Conservation (phyloP, 768 basidiomycete genomes). For the Tylopilus plumbeoviolaceoides region DNA sequence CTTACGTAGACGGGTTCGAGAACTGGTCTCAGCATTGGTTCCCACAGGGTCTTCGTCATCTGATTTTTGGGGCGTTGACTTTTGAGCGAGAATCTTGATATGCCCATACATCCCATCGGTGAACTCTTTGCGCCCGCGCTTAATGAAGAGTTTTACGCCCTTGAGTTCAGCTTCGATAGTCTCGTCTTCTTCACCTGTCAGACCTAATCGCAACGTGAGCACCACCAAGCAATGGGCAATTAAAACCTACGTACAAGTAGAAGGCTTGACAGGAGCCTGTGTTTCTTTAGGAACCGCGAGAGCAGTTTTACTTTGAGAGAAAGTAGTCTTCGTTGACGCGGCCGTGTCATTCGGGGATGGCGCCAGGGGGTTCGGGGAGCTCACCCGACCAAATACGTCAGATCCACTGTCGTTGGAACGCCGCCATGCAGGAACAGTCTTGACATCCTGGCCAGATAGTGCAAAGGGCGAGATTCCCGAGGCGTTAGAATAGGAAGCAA, state of each 20-base stretch:
- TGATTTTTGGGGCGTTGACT: background rate
- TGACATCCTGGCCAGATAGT: conserved; percentile 11
- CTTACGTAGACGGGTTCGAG: conserved; percentile 32
- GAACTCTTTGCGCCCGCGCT: conserved; percentile 43
- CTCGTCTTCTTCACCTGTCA: conserved; percentile 69
- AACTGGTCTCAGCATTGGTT: conserved; percentile 6
- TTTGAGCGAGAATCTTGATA: conserved; percentile 51
- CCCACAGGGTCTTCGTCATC: background rate
- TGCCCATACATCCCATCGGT: conserved; percentile 58
- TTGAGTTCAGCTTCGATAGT: conserved; percentile 52
- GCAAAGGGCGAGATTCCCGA: conserved; percentile 24
- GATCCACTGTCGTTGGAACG: conserved; percentile 5
- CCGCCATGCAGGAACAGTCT: conserved; percentile 26
- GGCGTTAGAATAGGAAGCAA: conserved; percentile 27
- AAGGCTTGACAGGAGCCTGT: conserved; percentile 5
- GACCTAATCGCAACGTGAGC: conserved; percentile 13
- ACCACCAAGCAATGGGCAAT: background rate
- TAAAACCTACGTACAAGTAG: conserved; percentile 14
- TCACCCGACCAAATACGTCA: conserved; percentile 8
- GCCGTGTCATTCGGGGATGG: conserved; percentile 20
- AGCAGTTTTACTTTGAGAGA: background rate
- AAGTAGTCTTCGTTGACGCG: background rate
- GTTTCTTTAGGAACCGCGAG: background rate
- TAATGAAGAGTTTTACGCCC: conserved; percentile 51
- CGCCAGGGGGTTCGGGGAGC: conserved; percentile 9